Evolutionary conservation across 164 flowering plant species (phyloP).

Genomic region (Tinospora cordifolia): DNA sequence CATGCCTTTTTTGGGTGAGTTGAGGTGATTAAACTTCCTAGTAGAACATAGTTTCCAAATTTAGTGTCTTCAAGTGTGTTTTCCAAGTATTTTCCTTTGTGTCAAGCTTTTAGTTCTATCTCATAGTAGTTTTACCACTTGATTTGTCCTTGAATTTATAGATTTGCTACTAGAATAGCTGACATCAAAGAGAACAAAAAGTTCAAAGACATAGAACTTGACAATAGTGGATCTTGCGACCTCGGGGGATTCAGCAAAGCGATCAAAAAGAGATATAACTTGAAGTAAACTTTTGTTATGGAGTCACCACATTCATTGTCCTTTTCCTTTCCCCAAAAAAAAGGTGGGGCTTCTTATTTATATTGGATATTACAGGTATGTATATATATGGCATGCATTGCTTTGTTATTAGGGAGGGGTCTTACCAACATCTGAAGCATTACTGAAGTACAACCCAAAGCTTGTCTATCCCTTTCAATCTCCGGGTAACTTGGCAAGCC

Average conservation of each 20-base stretch:
- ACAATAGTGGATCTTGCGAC: conserved; percentile 15
- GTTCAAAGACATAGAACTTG: conserved; percentile 32
- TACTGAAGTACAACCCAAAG: conserved; percentile 60
- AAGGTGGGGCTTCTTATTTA: neutral
- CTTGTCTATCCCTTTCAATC: conserved; percentile 53
- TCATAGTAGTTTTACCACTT: neutral
- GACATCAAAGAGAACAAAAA: conserved; percentile 63
- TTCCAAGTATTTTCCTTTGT: neutral
- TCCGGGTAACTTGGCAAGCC: conserved; percentile 50
- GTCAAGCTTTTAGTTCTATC: neutral
- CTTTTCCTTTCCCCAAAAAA: neutral
- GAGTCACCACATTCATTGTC: neutral
- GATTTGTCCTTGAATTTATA: conserved; percentile 14
- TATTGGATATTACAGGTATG: conserved; percentile 36
- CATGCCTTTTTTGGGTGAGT: too few relatives aligned
- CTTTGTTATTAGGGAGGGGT: conserved; percentile 85
- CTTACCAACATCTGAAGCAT: conserved; percentile 43
- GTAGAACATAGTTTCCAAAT: too few relatives aligned
- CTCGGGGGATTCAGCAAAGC: conserved; percentile 37
- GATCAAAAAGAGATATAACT: conserved; percentile 48
- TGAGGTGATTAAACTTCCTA: too few relatives aligned
- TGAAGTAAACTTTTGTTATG: conserved; percentile 36
- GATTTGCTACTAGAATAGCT: conserved; percentile 56
- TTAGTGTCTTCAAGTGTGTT: too few relatives aligned
- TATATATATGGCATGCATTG: conserved; percentile 81